Percentiles rank a stretch among this genome's conserved stretches.
These are phyloP conservation scores for Lumnitzera littorea DNA, from an alignment of 345 rosid species.

Conservation along the genomic window DNA sequence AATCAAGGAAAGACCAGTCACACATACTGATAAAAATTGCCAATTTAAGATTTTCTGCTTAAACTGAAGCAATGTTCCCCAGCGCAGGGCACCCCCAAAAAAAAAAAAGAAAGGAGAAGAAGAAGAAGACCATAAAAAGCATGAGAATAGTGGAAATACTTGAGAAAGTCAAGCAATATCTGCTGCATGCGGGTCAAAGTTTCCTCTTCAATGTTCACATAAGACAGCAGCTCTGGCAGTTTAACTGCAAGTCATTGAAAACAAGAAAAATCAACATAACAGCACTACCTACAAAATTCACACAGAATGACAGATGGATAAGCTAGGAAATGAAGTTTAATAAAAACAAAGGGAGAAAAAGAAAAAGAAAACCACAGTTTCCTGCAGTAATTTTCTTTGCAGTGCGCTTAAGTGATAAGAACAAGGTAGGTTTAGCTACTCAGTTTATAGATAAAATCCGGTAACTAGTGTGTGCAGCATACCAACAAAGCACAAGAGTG, in stretches of 20 bases:
- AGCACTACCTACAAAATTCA: too few species aligned
- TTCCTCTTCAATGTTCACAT: conserved; percentile 87
- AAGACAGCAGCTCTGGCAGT: conserved; percentile 81
- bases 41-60: too few species aligned
- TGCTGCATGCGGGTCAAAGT: conserved; percentile 70
- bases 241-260: conserved; percentile 49
- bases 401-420: too few species aligned
- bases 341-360: too few species aligned
- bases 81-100: neutral
- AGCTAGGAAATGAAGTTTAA: too few species aligned
- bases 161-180: conserved; percentile 77
- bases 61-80: neutral
- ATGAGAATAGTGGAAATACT: conserved; percentile 27
- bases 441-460: too few species aligned
- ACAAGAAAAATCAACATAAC: neutral
- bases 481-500: too few species aligned
- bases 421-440: too few species aligned
- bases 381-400: too few species aligned
- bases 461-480: too few species aligned
- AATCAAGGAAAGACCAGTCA: neutral
- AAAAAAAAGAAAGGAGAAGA: neutral
- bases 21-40: neutral
- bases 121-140: neutral
- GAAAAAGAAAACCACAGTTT: too few species aligned
- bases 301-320: too few species aligned